Evolutionary conservation across 768 basidiomycete species (phyloP).

Genomic region (Suillus plorans): DNA sequence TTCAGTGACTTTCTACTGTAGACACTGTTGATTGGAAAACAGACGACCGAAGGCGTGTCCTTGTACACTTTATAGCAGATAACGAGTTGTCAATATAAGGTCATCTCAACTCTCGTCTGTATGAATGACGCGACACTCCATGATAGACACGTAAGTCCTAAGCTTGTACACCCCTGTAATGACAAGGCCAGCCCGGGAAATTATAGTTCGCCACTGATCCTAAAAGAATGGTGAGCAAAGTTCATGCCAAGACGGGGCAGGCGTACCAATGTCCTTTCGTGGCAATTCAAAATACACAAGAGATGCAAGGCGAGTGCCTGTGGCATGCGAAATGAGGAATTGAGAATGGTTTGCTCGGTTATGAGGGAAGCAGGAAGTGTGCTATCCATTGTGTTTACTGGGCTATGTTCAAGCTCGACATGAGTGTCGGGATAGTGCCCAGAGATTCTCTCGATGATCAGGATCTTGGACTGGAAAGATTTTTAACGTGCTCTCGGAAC

Average conservation of each 20-base stretch:
- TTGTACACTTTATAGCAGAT: too few species aligned
- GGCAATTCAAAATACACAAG: conserved; percentile 4
- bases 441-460: conserved; percentile 4
- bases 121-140: not conserved
- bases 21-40: too few species aligned
- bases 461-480: conserved; percentile 3
- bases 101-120: not conserved
- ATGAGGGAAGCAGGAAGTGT: not conserved
- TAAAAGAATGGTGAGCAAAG: not conserved
- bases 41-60: too few species aligned
- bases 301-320: not conserved
- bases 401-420: not conserved
- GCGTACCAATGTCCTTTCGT: conserved; percentile 2
- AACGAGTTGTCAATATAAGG: not conserved
- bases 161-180: conserved; percentile 4
- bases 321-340: not conserved
- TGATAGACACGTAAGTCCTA: conserved; percentile 4
- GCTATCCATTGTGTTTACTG: too few species aligned
- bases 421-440: not conserved
- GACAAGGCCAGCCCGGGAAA: not conserved
- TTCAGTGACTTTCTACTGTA: too few species aligned
- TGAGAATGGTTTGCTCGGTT: not conserved
- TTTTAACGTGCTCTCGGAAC: not conserved
- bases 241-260: not conserved
- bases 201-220: conserved; percentile 2